A percentile compares a stretch with the other conserved stretches of the same genome.
Evolutionary conservation across 2,329 filamentous ascomycete genomes (phyloP).

Genomic region (Proliferodiscus dingleyae): DNA sequence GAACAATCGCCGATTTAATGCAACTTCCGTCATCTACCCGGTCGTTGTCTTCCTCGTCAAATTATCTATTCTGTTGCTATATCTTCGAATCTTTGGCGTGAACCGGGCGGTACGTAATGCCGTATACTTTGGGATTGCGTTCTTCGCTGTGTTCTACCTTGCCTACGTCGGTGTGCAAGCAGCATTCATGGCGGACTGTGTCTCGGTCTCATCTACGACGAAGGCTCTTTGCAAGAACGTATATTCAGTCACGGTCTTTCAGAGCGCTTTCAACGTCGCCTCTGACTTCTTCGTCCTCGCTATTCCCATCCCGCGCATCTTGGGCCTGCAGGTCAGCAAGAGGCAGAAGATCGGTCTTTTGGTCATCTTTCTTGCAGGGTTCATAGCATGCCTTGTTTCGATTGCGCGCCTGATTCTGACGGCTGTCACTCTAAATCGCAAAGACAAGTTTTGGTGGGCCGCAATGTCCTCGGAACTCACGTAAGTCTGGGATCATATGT

Average conservation of each 20-base stretch:
- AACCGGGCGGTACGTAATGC: neutral
- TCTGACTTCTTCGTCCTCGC: constrained; percentile 4
- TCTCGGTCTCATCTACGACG: too few relatives aligned
- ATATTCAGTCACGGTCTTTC: neutral
- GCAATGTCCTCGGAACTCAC: too few relatives aligned
- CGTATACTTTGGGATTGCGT: neutral
- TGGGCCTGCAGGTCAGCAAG: constrained; percentile 3
- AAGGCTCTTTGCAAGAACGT: neutral
- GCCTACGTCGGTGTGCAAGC: too few relatives aligned
- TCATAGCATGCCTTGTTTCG: constrained; percentile 2
- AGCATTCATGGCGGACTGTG: too few relatives aligned
- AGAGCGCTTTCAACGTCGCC: constrained; percentile 1
- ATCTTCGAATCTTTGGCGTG: neutral
- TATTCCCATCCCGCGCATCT: constrained; percentile 2
- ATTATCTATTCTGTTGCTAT: neutral
- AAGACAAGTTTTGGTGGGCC: neutral
- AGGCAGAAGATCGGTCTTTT: constrained; percentile 2
- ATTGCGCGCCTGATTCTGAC: constrained; percentile 2
- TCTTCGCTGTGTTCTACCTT: neutral
- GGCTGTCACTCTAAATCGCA: neutral
- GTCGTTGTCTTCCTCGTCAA: constrained; percentile 1
- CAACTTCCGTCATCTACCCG: neutral
- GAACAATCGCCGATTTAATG: too few relatives aligned
- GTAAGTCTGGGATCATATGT: too few relatives aligned
- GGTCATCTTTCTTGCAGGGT: constrained; percentile 2